phyloP scores from a whole-genome alignment of 1,139 yeast genomes.

The Debaryomycetaceae sp. region DNA sequence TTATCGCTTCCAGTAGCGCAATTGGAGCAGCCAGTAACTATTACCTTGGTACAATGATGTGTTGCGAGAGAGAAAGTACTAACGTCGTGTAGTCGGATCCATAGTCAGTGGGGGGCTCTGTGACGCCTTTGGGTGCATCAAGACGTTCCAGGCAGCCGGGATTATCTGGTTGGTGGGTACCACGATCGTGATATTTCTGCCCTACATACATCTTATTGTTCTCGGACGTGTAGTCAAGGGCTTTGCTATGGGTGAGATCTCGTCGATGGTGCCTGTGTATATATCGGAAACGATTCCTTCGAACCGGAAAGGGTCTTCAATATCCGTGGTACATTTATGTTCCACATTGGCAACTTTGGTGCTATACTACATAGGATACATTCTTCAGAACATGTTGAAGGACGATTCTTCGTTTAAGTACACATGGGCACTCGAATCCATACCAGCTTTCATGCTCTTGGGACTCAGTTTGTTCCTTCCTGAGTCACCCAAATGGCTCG shows the following conservation, averaged over 20 bases:
- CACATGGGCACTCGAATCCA: conserved; percentile 23
- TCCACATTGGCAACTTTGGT: conserved; percentile 20
- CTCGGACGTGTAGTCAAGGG: conserved; percentile 31
- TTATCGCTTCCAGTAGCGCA: conserved; percentile 26
- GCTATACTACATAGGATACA: conserved; percentile 18
- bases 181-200: conserved; percentile 21
- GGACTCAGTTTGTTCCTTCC: conserved; percentile 20
- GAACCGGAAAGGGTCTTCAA: conserved; percentile 18
- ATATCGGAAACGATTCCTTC: conserved; percentile 26
- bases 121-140: conserved; percentile 26
- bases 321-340: conserved; percentile 20
- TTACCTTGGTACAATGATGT: background rate
- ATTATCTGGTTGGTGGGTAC: conserved; percentile 28
- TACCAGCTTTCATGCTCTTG: conserved; percentile 21
- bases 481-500: conserved; percentile 37
- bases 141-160: conserved; percentile 22
- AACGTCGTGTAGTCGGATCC: conserved; percentile 26
- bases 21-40: conserved; percentile 32
- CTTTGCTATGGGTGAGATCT: conserved; percentile 26
- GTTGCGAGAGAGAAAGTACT: background rate
- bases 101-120: conserved; percentile 29
- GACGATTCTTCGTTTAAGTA: conserved; percentile 17
- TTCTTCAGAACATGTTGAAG: conserved; percentile 12
- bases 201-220: conserved; percentile 21
- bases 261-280: conserved; percentile 31